Conservation (phyloP, 805 yeast genomes). For the Kurtzmaniella cleridarum region DNA sequence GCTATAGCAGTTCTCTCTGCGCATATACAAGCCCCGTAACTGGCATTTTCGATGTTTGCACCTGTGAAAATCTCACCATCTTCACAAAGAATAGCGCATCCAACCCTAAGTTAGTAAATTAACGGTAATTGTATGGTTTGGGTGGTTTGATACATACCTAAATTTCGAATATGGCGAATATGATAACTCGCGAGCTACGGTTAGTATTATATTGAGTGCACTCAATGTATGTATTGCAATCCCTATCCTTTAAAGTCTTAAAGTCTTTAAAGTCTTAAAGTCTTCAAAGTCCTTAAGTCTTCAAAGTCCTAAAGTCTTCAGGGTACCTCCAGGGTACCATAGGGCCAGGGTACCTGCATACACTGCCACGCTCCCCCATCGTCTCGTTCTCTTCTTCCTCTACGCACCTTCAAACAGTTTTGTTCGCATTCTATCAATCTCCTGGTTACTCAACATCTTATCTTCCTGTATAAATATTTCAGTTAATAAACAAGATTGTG, state of each 20-base stretch:
- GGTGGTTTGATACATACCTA: constrained; percentile 24
- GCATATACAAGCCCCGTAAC: constrained; percentile 58
- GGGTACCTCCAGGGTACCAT: too few species aligned
- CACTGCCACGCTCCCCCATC: too few species aligned
- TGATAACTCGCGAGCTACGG: constrained; percentile 43
- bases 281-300: too few species aligned
- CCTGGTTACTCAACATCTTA: constrained; percentile 14
- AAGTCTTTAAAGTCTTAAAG: too few species aligned
- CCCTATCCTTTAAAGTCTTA: too few species aligned
- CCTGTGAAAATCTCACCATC: constrained; percentile 54
- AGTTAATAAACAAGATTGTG: too few species aligned
- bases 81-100: constrained; percentile 61
- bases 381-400: background rate
- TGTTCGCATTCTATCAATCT: constrained; percentile 13
- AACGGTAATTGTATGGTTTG: background rate
- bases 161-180: constrained; percentile 74
- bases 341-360: too few species aligned
- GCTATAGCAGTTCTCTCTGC: constrained; percentile 36
- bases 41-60: constrained; percentile 91
- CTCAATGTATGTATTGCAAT: too few species aligned
- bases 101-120: constrained; percentile 49
- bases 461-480: too few species aligned
- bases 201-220: constrained; percentile 13
- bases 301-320: too few species aligned
- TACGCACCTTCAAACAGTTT: constrained; percentile 18